These are phyloP conservation scores for Saccharomyces hybrid DNA, from an alignment of 1,139 yeast genomes.

Conservation along the genomic window DNA sequence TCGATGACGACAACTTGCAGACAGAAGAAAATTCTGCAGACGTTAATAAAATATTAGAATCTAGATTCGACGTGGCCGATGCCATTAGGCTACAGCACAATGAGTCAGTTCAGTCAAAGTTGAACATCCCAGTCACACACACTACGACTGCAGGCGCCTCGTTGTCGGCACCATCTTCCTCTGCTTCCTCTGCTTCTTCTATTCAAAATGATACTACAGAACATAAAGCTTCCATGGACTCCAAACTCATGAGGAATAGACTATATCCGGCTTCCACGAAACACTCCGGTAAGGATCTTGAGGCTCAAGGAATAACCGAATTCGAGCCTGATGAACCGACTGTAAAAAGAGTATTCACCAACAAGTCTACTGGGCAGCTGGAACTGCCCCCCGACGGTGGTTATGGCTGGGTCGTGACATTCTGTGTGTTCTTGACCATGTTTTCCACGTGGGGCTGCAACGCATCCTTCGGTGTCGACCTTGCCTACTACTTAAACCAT, in stretches of 20 bases:
- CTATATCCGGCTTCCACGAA: neutral
- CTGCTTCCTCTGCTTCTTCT: neutral
- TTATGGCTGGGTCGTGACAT: constrained; percentile 61
- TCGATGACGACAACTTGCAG: constrained; percentile 25
- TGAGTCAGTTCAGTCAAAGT: constrained; percentile 11
- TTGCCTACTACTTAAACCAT: constrained; percentile 46
- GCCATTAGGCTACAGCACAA: constrained; percentile 22
- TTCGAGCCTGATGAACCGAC: constrained; percentile 10
- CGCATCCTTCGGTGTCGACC: constrained; percentile 61
- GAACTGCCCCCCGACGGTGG: constrained; percentile 60
- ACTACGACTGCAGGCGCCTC: neutral
- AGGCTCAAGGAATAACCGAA: constrained; percentile 1
- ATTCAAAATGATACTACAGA: neutral
- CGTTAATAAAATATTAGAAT: constrained; percentile 17
- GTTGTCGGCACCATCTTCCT: neutral
- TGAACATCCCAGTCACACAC: neutral
- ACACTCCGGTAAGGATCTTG: constrained; percentile 12
- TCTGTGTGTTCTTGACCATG: constrained; percentile 46
- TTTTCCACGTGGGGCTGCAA: constrained; percentile 72
- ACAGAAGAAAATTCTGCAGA: constrained; percentile 11
- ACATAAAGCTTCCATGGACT: neutral
- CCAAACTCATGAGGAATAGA: neutral
- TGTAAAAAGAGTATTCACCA: constrained; percentile 32
- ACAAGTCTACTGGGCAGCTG: constrained; percentile 28
- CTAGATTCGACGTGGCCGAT: constrained; percentile 27